phyloP scores from a whole-genome alignment of 768 basidiomycete species.

The Hericium rajendrae region DNA sequence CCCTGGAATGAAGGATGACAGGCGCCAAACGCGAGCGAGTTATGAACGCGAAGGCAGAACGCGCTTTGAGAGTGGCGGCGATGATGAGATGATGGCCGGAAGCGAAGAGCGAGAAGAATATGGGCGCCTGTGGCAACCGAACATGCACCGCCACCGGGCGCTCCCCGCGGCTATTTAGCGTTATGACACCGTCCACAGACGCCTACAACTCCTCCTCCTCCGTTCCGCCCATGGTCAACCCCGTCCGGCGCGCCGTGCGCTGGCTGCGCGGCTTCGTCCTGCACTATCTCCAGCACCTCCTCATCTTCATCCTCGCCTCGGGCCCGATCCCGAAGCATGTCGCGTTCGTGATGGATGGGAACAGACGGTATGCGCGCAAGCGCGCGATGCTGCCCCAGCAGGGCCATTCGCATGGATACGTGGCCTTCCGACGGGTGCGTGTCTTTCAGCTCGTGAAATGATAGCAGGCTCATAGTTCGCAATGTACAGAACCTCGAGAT shows the following conservation, averaged over 20 bases:
- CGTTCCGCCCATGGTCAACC: not conserved
- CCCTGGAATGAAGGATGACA: not conserved
- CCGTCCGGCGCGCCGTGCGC: conserved; percentile 15
- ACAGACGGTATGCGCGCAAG: conserved; percentile 77
- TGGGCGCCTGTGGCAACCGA: not conserved
- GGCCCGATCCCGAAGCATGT: conserved; percentile 88
- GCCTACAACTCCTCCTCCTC: not conserved
- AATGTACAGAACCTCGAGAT: conserved; percentile 66
- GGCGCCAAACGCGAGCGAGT: not conserved
- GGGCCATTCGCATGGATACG: conserved; percentile 82
- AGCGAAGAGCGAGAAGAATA: not conserved
- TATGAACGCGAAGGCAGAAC: not conserved
- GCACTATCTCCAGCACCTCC: conserved; percentile 28
- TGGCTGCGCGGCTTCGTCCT: conserved; percentile 15
- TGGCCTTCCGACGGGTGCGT: conserved; percentile 68
- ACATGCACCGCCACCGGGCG: not conserved
- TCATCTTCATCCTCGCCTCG: conserved; percentile 60
- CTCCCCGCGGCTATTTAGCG: conserved; percentile 1
- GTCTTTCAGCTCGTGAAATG: not conserved
- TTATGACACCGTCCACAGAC: not conserved
- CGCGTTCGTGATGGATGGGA: conserved; percentile 97
- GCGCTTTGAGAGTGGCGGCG: not conserved
- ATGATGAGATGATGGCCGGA: too few species aligned
- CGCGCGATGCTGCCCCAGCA: conserved; percentile 54
- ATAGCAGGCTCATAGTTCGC: not conserved